phyloP scores from a whole-genome alignment of 164 flowering plant genomes.

The Piper betle region DNA sequence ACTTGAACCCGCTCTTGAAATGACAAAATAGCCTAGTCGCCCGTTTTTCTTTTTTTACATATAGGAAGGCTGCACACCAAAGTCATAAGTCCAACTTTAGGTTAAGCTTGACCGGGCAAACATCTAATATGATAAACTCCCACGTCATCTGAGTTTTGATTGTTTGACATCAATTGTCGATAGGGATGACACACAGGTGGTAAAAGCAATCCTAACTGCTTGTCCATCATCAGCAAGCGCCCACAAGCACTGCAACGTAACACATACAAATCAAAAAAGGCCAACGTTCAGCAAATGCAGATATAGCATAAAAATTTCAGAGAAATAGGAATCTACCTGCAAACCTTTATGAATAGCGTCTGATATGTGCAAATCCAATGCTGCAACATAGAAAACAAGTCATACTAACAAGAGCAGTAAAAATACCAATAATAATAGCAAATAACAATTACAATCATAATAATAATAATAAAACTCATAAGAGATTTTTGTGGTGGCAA shows the following conservation, averaged over 20 bases:
- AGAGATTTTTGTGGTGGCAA: no score
- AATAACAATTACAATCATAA: no score
- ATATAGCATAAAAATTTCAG: not conserved
- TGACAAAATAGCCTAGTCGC: no score
- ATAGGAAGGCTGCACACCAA: no score
- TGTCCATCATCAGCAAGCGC: conserved; percentile 54
- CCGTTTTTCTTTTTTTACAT: no score
- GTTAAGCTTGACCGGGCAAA: conserved; percentile 37
- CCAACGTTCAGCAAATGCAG: not conserved
- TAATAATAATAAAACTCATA: no score
- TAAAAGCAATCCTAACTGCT: conserved; percentile 38
- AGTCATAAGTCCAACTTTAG: not conserved
- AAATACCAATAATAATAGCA: no score
- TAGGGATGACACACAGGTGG: conserved; percentile 68
- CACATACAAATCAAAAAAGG: not conserved
- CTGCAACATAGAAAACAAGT: conserved; percentile 34
- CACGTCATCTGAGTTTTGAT: conserved; percentile 18
- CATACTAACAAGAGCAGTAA: no score
- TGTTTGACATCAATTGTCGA: conserved; percentile 21
- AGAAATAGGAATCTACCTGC: conserved; percentile 40
- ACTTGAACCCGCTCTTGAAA: no score
- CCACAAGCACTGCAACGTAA: conserved; percentile 61
- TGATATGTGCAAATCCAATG: conserved; percentile 46
- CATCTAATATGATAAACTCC: conserved; percentile 62
- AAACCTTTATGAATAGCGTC: conserved; percentile 50